Base-by-base conservation (phyloP, 1,139 yeast species). In the Ogataea hybrid region DNA sequence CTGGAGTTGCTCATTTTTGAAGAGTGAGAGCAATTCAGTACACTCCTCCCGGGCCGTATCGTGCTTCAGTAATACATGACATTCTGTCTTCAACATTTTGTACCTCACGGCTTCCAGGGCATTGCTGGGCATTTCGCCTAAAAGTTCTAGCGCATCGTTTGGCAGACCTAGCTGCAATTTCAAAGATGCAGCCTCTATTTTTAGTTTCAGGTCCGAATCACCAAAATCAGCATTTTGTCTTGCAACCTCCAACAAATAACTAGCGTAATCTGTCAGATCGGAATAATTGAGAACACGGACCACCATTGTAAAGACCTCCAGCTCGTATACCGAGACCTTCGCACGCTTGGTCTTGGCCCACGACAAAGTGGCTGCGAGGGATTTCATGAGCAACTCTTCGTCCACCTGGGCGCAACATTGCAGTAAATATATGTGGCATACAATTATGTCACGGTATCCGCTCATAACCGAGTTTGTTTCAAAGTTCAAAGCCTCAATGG, bases 341-440 rank as follows among this genome's bases (percentile, higher is more conserved):
- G 20, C 31, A 3, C 34, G 25, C 6, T 14, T 27, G 2, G 14
- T 6, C 2, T 37, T 15, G 5, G 43, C 36, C 57, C 57, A 56
- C 3, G 39, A 25, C 1, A 34, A n/a, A 3, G 49, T 32, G 5
- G 37, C 49, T 28, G 32, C 65, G 47, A 39, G 59, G 46, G 52
- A 65, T 64, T 43, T 70, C 72, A 28, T 25, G 23, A 48, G 22
- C 6, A 2, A 57, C 53, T 39, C 61, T 62, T 10, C 67, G 52
- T 15, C 40, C 27, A 41, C 25, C 23, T 28, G 23, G 14, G 41
- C 22, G 11, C 47, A 43, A 30, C 45, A 42, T 29, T 53, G 58
- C 9, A 58, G 33, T 2, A 52, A 25, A 23, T 49, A 41, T 3
- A 58, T 42, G 38, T 57, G 61, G 5, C 56, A 39, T 3, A 43